Evolutionary conservation across 2,329 filamentous ascomycete species (phyloP), one percentile per base, ranked within the genome.

Genomic region (Aspergillus novoparasiticus): DNA sequence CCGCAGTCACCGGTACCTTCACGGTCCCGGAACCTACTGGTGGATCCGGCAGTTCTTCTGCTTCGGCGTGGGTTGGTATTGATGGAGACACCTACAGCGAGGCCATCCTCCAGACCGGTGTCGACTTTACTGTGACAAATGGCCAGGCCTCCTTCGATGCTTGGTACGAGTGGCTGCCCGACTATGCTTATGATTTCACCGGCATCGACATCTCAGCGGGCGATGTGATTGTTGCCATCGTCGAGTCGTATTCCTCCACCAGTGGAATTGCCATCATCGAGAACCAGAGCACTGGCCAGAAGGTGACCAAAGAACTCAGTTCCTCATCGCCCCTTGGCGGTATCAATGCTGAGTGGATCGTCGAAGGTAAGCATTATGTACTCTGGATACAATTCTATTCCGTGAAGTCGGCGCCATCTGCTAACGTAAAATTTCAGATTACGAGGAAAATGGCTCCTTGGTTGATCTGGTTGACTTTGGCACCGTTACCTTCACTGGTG

Each of bases 111-210:
- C 85, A 87, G 73, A 84, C 84, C 4, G 85, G 85, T 53, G 72
- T 87, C 54, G 85, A 87, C 72, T 86, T 86, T 73, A 82, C 80
- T 56, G 73, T 83, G 34, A 68, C 79, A 46, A 77, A 75, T 2
- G 73, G 73, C 23, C 64, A 70, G 0, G 78, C 81, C 4, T 79
- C 75, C 10, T 87, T 81, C 67, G 81, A 83, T 59, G 84, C 85
- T 19, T 87, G 86, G 84, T 87, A 86, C 68, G 85, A 87, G 72
- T 87, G 85, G 85, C 85, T 83, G 70, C 85, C 85, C 3, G 83
- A 86, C 71, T 83, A 83, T 69, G 79, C 84, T 28, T 82, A 84
- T 69, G 78, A 84, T 70, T 87, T 86, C 74, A 73, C 67, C 61
- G 77, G 77, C 63, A 80, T 86, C 70, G 61, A 69, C 12, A 77